phyloP scores from a whole-genome alignment of 2,329 filamentous ascomycete species.

The Coniochaeta prunicola region DNA sequence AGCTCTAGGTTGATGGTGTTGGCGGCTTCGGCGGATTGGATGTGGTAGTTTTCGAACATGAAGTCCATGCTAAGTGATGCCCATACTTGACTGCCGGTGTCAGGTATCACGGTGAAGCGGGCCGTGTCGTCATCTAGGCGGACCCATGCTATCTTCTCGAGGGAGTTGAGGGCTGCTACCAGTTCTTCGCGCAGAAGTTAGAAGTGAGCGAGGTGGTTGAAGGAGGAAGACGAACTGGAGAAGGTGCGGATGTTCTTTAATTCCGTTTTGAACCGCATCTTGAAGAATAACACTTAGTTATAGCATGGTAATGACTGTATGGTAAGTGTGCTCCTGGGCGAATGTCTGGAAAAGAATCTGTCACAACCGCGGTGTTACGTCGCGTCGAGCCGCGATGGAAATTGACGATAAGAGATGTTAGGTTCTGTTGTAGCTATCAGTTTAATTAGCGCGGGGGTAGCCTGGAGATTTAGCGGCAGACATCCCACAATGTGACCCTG shows the following conservation, averaged over 20 bases:
- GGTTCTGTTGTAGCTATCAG: not conserved
- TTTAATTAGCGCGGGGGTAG: not conserved
- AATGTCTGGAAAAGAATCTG: not conserved
- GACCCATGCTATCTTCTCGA: slow-evolving; percentile 84
- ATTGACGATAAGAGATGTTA: not conserved
- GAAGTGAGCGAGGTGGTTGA: not conserved
- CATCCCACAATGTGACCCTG: not conserved
- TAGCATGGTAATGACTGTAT: not conserved
- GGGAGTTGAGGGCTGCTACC: slow-evolving; percentile 53
- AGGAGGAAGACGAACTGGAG: slow-evolving; percentile 39
- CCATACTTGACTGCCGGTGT: slow-evolving; percentile 95
- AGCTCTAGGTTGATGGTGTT: slow-evolving; percentile 97
- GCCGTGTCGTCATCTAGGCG: slow-evolving; percentile 80
- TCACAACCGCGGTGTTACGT: not conserved
- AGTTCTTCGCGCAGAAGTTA: slow-evolving; percentile 38
- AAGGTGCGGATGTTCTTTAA: slow-evolving; percentile 61
- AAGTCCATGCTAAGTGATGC: slow-evolving; percentile 68
- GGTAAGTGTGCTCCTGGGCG: not conserved
- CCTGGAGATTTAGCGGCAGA: not conserved
- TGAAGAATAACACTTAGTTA: slow-evolving; percentile 13
- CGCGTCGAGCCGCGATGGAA: not conserved
- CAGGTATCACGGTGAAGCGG: slow-evolving; percentile 92
- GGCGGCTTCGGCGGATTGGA: slow-evolving; percentile 73
- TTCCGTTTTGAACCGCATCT: slow-evolving; percentile 60
- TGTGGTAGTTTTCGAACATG: slow-evolving; percentile 78